These are phyloP conservation scores for Backusella australiensis DNA, from an alignment of 192 early-diverging fungal genomes.

Conservation along the genomic window DNA sequence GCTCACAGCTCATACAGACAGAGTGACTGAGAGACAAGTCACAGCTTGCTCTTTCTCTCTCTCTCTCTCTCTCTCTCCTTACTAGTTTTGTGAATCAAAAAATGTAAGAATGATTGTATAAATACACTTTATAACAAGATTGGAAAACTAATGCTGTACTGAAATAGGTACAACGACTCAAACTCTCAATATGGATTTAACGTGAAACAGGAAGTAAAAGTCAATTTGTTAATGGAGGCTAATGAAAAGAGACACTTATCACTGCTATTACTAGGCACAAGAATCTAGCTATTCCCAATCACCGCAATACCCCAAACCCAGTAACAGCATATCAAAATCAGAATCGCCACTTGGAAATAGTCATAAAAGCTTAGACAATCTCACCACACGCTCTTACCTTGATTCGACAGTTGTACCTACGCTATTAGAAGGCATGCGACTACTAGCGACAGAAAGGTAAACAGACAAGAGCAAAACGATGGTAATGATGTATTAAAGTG, in stretches of 20 bases:
- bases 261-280: neutral
- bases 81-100: neutral
- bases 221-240: neutral
- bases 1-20: neutral
- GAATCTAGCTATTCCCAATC: neutral
- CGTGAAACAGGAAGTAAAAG: neutral
- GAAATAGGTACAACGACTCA: neutral
- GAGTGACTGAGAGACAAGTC: neutral
- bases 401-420: conserved; percentile 52
- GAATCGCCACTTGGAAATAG: neutral
- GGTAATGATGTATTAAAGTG: neutral
- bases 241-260: neutral
- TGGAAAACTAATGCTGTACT: neutral
- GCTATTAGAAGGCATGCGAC: conserved; percentile 50
- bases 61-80: neutral
- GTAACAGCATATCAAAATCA: neutral
- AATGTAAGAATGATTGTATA: neutral
- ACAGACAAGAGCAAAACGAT: neutral
- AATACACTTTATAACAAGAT: no score
- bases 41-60: neutral
- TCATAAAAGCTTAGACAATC: neutral
- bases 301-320: neutral
- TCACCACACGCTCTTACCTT: conserved; percentile 47
- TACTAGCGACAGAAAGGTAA: conserved; percentile 50
- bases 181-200: neutral